These are phyloP conservation scores for Alternaria solani DNA, from an alignment of 2,329 filamentous ascomycete species.

Conservation along the genomic window DNA sequence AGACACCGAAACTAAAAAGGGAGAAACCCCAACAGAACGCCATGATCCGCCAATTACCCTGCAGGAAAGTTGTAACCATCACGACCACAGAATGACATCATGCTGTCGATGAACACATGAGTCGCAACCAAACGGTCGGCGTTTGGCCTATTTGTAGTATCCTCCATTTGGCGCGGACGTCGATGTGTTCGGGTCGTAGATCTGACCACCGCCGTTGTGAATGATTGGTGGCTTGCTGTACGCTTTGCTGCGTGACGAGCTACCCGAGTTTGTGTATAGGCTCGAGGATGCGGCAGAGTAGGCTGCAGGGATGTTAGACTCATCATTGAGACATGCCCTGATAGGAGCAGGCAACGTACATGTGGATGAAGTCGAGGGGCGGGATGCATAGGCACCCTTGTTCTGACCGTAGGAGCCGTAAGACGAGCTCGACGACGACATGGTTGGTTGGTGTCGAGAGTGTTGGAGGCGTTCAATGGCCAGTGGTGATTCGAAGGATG, in stretches of 20 bases:
- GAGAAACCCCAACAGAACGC: background rate
- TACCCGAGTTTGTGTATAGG: conserved; percentile 35
- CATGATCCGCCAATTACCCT: background rate
- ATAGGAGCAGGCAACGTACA: conserved; percentile 27
- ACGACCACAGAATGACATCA: background rate
- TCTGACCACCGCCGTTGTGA: conserved; percentile 41
- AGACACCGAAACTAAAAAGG: background rate
- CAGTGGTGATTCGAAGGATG: conserved; percentile 20
- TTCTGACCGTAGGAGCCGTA: conserved; percentile 36
- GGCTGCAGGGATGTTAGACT: conserved; percentile 22
- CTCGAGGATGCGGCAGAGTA: conserved; percentile 31
- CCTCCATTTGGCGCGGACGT: conserved; percentile 39
- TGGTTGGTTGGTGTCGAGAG: conserved; percentile 25
- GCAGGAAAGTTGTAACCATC: background rate
- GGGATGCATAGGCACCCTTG: conserved; percentile 34
- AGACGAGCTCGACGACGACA: conserved; percentile 40
- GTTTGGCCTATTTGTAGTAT: conserved; percentile 36
- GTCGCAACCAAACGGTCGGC: background rate
- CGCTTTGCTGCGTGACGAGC: conserved; percentile 32
- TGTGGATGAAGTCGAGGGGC: conserved; percentile 36
- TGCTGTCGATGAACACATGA: background rate
- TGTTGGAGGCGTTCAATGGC: conserved; percentile 19
- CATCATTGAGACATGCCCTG: background rate
- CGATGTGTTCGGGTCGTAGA: conserved; percentile 40
- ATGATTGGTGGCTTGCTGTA: conserved; percentile 43